phyloP scores from a whole-genome alignment of 257 asterid species.

The Przewalskia tangutica region DNA sequence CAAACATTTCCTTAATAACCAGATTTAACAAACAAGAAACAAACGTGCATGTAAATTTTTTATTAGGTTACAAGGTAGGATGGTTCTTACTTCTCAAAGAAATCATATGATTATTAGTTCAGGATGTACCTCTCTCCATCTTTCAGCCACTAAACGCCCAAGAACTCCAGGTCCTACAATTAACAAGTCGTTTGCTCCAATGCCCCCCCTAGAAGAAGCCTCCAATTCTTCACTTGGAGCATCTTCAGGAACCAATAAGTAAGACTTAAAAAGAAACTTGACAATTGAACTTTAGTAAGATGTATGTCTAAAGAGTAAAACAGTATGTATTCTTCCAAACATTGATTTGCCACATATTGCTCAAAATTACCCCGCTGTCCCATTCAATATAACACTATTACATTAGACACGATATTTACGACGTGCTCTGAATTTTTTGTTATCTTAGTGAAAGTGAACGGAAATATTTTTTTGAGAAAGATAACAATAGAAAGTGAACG shows the following conservation, averaged over 20 bases:
- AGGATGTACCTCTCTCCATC: slow-evolving; percentile 72
- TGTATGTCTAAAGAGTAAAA: neutral
- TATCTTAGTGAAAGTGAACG: neutral
- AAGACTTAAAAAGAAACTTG: neutral
- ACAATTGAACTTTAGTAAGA: neutral
- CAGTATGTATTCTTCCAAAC: neutral
- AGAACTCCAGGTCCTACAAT: slow-evolving; percentile 96
- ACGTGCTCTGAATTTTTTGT: neutral
- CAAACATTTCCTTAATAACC: neutral
- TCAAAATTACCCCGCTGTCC: neutral
- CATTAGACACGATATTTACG: neutral
- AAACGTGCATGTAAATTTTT: neutral
- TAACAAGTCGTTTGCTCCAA: slow-evolving; percentile 74
- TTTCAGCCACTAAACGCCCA: slow-evolving; percentile 85
- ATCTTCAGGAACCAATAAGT: slow-evolving; percentile 29
- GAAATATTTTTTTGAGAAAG: neutral
- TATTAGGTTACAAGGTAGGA: neutral
- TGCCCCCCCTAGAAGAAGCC: slow-evolving; percentile 34
- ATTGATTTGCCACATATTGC: neutral
- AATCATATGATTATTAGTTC: neutral
- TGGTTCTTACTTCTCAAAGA: slow-evolving; percentile 3
- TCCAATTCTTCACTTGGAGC: slow-evolving; percentile 34
- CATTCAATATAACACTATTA: neutral
- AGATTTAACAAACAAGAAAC: neutral
- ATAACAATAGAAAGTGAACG: neutral